Conservation (phyloP, 805 yeast genomes). For the Metschnikowia sp. region DNA sequence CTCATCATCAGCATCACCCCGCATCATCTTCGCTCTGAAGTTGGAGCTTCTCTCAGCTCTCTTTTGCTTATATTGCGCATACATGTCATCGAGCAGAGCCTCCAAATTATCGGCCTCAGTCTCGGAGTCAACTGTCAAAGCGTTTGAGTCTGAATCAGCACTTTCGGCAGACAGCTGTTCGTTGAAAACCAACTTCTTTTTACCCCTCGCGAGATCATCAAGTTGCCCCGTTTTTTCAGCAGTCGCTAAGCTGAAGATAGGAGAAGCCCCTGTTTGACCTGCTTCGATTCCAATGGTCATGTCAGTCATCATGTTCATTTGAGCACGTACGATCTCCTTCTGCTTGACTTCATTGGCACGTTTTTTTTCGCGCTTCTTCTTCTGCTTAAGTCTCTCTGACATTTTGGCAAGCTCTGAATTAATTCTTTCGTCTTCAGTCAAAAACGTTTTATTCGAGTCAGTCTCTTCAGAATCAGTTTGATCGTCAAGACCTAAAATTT, state of each 20-base stretch:
- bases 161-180: background rate
- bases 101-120: slow-evolving; percentile 71
- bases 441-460: slow-evolving; percentile 61
- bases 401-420: slow-evolving; percentile 79
- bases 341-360: slow-evolving; percentile 78
- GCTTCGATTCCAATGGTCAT: slow-evolving; percentile 93
- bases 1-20: slow-evolving; percentile 75
- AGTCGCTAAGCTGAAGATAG: slow-evolving; percentile 75
- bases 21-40: slow-evolving; percentile 61
- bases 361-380: slow-evolving; percentile 73
- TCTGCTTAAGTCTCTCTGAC: slow-evolving; percentile 65
- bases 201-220: slow-evolving; percentile 72
- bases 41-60: slow-evolving; percentile 68
- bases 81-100: slow-evolving; percentile 79
- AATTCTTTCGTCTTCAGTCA: slow-evolving; percentile 86
- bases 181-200: slow-evolving; percentile 56
- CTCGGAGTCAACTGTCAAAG: slow-evolving; percentile 29
- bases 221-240: slow-evolving; percentile 87
- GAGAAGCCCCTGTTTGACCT: slow-evolving; percentile 70
- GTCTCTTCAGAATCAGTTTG: slow-evolving; percentile 46
- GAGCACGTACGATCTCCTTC: slow-evolving; percentile 85
- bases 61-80: slow-evolving; percentile 61
- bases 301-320: slow-evolving; percentile 94
- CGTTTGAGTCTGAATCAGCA: background rate
- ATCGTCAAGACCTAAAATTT: slow-evolving; percentile 63